Conservation (phyloP, 2,329 filamentous ascomycete species). For the Scedosporium aurantiacum region DNA sequence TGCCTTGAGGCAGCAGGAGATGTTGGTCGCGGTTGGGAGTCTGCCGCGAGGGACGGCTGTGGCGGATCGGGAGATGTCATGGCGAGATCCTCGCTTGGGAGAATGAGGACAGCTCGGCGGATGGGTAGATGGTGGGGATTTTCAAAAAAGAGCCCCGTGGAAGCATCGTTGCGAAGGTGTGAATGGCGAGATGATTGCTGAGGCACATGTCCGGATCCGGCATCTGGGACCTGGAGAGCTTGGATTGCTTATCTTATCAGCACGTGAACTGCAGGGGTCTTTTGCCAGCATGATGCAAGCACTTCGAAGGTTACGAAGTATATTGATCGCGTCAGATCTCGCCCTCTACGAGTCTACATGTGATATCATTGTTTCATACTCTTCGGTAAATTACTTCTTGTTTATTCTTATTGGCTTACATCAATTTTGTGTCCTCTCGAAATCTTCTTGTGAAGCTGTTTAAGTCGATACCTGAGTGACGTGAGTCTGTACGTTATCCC, state of each 20-base stretch:
- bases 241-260: constrained; percentile 4
- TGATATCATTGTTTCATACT: background rate
- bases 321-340: background rate
- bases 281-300: background rate
- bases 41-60: background rate
- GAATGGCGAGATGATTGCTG: background rate
- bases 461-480: too few species aligned
- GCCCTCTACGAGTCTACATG: background rate
- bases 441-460: too few species aligned
- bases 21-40: background rate
- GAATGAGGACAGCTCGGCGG: background rate
- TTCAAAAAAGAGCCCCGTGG: background rate
- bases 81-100: constrained; percentile 1
- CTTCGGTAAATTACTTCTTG: background rate
- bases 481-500: background rate
- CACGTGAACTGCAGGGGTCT: constrained; percentile 3
- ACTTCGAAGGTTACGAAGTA: background rate
- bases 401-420: background rate
- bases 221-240: background rate
- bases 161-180: constrained; percentile 1
- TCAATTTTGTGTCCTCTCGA: too few species aligned
- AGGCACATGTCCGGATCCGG: background rate
- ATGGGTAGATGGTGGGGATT: background rate
- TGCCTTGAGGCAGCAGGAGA: background rate
- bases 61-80: constrained; percentile 1